Evolutionary conservation across 2,329 filamentous ascomycete genomes (phyloP), one percentile per base, ranked within the genome.

Genomic region (Pseudogymnoascus sp.): DNA sequence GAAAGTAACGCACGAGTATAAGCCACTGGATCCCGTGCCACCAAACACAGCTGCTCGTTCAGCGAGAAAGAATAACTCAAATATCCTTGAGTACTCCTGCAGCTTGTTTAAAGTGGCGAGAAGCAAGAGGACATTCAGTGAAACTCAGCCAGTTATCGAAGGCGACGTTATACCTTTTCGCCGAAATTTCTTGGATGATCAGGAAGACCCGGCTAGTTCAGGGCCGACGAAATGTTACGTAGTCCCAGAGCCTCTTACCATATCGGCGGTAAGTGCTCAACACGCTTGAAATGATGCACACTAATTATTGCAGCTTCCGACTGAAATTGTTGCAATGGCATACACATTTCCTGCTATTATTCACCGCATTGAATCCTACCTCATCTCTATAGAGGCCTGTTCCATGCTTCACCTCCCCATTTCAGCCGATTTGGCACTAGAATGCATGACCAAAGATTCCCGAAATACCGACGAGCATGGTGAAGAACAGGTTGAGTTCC

Each of bases 381-480:
- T 97, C 3, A 89, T 97, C 64, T 85, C 88, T 0, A 73, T 89
- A 0, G 93, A 99, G 65, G 89, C 86, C 0, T 91, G 87, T 66
- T 72, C 79, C 1, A 72, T 83, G 15, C 74, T 97, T 0, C 81
- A 80, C 2, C 77, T 97, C 0, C 69, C 79, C 0, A 81, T 96
- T 11, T 77, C 79, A 0, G 82, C 89, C 0, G 79, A 81, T 1
- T 77, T 95, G 29, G 92, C 92, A 0, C 78, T 99, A 0, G 92
- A 97, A 70, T 92, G 94, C 0, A 78, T 97, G 62, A 99, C 94
- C 0, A 97, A 99, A 70, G 90, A 97, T 68, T 92, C 88, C 0
- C 89, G 95, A 66, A 92, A 92, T 65, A 86, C 85, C 0, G 88
- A 88, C 6, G 90, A 96, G 37, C 83, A 90, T 63, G 79, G 78